Evolutionary conservation across 345 rosid species (phyloP), one percentile per base, ranked within the genome.

Genomic region (Arabidopsis suecica): DNA sequence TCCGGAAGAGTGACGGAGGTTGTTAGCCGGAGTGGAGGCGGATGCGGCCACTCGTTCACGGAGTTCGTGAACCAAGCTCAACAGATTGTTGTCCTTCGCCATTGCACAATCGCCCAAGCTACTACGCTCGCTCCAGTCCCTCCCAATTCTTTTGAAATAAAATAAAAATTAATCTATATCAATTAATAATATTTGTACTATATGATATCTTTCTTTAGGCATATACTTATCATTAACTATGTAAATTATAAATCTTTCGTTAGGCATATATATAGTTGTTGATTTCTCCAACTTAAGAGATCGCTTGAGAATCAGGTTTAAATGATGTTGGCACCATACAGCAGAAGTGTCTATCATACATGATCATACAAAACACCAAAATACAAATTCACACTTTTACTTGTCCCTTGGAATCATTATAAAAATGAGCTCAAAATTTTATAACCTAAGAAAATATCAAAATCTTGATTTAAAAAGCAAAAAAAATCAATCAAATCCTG

Each of bases 51-150:
- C 83, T 37, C 89, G 92, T 51, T 90, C 97, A 6, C 96, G 96
- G 56, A 90, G 97, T 72, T 92, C 91, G 86, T 77, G 96, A 48
- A 91, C 86, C 57, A 91, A 81, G 86, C 97, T 90, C 37, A 92
- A 85, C 2, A 89, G 83, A 61, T 68, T 86, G 64, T 54, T 78
- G 63, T 59, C 78, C 78, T 55, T 80, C 41, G 82, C 37, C 67
- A 71, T 80, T 59, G 23, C 72, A n/a, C 40, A 55, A 2, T 41
- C 49, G 20, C 68, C 41, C 64, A 53, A 14, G 54, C 79, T 68
- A n/a, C 25, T 23, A 23, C 55, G 67, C 42, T 68, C 48, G n/a
- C 66, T 22, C 50, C 66, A 41, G 7, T 65, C 55, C 80, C 75
- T 70, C 80, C 71, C 65, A 69, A 57, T 53, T 63, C 25, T 23